These are phyloP conservation scores for Phytopythium montanum DNA, from an alignment of 352 stramenopile species.

Conservation along the genomic window DNA sequence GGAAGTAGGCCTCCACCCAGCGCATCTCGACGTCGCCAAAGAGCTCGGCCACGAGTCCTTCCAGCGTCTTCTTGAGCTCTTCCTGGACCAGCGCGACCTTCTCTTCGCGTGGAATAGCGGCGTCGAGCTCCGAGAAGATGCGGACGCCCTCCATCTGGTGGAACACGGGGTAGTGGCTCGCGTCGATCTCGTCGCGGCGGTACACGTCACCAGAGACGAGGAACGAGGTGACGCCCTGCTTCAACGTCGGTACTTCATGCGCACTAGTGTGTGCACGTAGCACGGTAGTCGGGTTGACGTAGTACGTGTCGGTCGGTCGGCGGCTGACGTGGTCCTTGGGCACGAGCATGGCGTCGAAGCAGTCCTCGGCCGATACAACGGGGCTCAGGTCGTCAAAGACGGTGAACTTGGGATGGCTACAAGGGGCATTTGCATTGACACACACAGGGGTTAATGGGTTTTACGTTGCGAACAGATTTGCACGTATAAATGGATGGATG, in stretches of 20 bases:
- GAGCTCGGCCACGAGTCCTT: conserved; percentile 93
- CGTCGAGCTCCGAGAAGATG: conserved; percentile 86
- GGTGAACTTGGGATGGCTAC: conserved; percentile 68
- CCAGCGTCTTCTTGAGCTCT: conserved; percentile 95
- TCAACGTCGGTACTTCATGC: conserved; percentile 92
- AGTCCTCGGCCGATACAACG: conserved; percentile 85
- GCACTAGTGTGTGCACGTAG: conserved; percentile 90
- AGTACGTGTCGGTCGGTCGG: conserved; percentile 88
- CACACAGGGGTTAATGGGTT: no score
- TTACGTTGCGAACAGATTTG: no score
- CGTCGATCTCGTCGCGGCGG: conserved; percentile 98
- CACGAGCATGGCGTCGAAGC: conserved; percentile 92
- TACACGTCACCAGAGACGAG: conserved; percentile 96
- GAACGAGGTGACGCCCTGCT: conserved; percentile 88
- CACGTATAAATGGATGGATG: no score
- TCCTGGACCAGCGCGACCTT: conserved; percentile 80
- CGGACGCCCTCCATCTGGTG: conserved; percentile 99
- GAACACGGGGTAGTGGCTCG: conserved; percentile 99
- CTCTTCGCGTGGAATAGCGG: conserved; percentile 53
- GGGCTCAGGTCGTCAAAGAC: conserved; percentile 87
- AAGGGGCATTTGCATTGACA: not conserved
- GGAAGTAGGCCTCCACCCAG: conserved; percentile 99
- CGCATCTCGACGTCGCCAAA: conserved; percentile 94
- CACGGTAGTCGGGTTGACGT: conserved; percentile 77
- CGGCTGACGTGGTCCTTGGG: conserved; percentile 88